Base-by-base conservation (phyloP, 176 grass and related monocot species). In the Oryza glumipatula region DNA sequence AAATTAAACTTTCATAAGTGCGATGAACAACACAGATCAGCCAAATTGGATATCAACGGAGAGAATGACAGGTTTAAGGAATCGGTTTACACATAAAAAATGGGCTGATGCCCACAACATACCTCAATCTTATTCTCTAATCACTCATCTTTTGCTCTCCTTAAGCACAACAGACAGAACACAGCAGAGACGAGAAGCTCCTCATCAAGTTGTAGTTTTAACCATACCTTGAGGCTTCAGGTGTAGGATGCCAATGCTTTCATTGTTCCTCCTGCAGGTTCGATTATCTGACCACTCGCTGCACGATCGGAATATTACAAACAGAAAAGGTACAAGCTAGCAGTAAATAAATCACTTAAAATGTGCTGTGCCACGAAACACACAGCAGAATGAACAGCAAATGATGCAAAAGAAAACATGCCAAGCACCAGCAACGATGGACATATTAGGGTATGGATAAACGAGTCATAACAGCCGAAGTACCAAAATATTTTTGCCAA, bases 401-500 rank as follows among this genome's bases (percentile, higher is more conserved):
- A 11, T 0, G 58, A 63, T 23, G 58, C n/a, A 23, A 63, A 63
- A 23, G 0, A 63, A 23, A 63, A 23, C 39, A 41, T 41, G 39
- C 39, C 0, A 41, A 41, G 21, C 7, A 63, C 58, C 58, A 63
- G n/a, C 58, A 63, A 63, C 2, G 52, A 58, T 58, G 52, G 17
- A 3, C 17, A 58, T 56, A 61, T 63, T 63, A 63, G 21, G 65
- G 47, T 36, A 71, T 77, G 51, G 83, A 70, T 70, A 78, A 77
- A 77, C 65, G 32, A 85, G 48, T 70, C 65, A 77, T 45, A 65
- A 77, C 65, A 78, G 49, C 35, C 48, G 76, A 70, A 70, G 74
- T 78, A 78, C 74, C 66, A 85, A 85, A 5, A 85, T 60, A 85
- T 70, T 15, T 45, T 45, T 78, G 28, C 74, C 77, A 78, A 85